Percentiles rank a stretch among this genome's conserved stretches.
Evolutionary conservation across 768 basidiomycete species (phyloP).

Genomic region (Candolleomyces eurysporus): DNA sequence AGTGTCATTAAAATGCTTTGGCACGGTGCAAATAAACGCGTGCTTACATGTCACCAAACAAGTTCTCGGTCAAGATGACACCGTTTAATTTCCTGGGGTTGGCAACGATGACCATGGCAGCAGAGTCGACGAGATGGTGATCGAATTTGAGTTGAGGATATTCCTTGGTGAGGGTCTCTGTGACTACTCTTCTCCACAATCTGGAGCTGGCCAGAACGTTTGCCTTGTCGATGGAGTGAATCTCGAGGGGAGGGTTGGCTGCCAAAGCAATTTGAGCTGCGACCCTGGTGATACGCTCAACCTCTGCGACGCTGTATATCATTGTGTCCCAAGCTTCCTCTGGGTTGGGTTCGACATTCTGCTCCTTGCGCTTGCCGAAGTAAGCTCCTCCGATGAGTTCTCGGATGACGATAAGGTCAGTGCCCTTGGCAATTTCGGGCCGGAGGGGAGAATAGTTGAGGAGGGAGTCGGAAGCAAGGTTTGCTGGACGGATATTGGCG

Average conservation of each 20-base stretch:
- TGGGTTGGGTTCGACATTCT: constrained; percentile 59
- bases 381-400: constrained; percentile 97
- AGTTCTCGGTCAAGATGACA: constrained; percentile 90
- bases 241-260: constrained; percentile 77
- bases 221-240: constrained; percentile 97
- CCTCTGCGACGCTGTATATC: constrained; percentile 88
- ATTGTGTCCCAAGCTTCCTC: constrained; percentile 89
- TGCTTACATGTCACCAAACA: constrained; percentile 95
- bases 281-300: constrained; percentile 92
- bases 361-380: constrained; percentile 92
- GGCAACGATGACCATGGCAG: constrained; percentile 92
- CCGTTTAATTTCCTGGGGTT: constrained; percentile 93
- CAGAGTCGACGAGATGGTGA: constrained; percentile 93
- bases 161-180: constrained; percentile 78
- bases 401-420: constrained; percentile 90
- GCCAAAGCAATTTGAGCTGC: constrained; percentile 90
- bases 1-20: constrained; percentile 5
- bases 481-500: constrained; percentile 97
- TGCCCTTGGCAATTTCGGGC: constrained; percentile 75
- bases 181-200: constrained; percentile 92
- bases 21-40: constrained; percentile 11
- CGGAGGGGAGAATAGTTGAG: constrained; percentile 87
- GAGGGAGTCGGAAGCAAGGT: constrained; percentile 90
- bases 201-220: constrained; percentile 95
- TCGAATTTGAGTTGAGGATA: constrained; percentile 86